Conservation (phyloP, 1,139 yeast species). For the Sugiyamaella sp. region DNA sequence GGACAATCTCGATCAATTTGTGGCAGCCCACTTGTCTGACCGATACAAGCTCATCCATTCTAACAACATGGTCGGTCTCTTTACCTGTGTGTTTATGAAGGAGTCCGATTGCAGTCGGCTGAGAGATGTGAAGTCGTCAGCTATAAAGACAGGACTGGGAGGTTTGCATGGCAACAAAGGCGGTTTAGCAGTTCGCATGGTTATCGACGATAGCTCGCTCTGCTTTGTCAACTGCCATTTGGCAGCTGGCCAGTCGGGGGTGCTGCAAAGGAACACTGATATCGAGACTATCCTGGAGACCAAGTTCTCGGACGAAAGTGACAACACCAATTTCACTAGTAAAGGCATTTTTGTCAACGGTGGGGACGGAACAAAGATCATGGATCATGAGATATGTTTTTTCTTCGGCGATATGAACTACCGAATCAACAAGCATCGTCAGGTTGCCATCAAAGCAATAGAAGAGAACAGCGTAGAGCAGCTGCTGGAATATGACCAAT, state of each 20-base stretch:
- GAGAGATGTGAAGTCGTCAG: slow-evolving; percentile 70
- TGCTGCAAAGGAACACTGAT: slow-evolving; percentile 83
- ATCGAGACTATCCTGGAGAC: slow-evolving; percentile 67
- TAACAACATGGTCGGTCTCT: slow-evolving; percentile 86
- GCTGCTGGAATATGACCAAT: slow-evolving; percentile 74
- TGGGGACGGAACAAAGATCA: slow-evolving; percentile 52
- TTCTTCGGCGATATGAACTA: slow-evolving; percentile 96
- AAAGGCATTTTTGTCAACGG: slow-evolving; percentile 50
- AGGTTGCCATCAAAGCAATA: slow-evolving; percentile 62
- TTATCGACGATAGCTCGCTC: slow-evolving; percentile 70
- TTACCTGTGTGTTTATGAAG: slow-evolving; percentile 67
- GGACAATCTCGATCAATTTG: slow-evolving; percentile 35
- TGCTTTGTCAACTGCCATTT: slow-evolving; percentile 86
- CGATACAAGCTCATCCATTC: slow-evolving; percentile 73
- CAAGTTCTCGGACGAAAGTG: slow-evolving; percentile 54
- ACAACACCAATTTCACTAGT: slow-evolving; percentile 44
- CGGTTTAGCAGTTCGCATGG: slow-evolving; percentile 82
- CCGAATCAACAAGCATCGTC: slow-evolving; percentile 70
- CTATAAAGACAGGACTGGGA: slow-evolving; percentile 91
- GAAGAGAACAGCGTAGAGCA: slow-evolving; percentile 54
- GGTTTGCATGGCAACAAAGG: slow-evolving; percentile 97
- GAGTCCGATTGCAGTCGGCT: slow-evolving; percentile 53
- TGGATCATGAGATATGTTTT: slow-evolving; percentile 82
- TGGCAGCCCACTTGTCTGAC: slow-evolving; percentile 31
- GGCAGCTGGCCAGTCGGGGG: slow-evolving; percentile 85